Conservation (phyloP, 2,329 filamentous ascomycete species). For the Podosphaera xanthii region DNA sequence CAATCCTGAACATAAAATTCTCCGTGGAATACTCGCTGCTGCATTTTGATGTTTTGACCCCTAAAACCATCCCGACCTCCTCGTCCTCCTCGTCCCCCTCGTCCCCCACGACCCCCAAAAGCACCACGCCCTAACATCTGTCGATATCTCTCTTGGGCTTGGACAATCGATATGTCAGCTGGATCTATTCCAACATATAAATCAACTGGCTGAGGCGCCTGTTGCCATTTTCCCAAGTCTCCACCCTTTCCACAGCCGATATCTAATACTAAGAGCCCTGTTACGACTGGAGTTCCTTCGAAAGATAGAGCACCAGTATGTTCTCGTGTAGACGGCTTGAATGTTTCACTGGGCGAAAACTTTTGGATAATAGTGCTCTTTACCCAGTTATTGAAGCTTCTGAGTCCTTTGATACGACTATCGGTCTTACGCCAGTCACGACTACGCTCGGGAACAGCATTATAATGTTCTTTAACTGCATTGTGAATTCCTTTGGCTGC, state of each 20-base stretch:
- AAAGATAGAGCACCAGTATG: slow-evolving; percentile 19
- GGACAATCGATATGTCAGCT: slow-evolving; percentile 74
- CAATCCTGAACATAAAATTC: slow-evolving; percentile 85
- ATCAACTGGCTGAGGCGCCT: slow-evolving; percentile 72
- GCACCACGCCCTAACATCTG: slow-evolving; percentile 41
- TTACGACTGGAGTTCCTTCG: slow-evolving; percentile 14
- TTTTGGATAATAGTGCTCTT: slow-evolving; percentile 96
- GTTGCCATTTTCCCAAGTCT: slow-evolving; percentile 88
- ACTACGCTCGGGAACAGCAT: slow-evolving; percentile 78
- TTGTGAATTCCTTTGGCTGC: slow-evolving; percentile 43
- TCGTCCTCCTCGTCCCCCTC: slow-evolving; percentile 24
- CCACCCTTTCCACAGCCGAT: slow-evolving; percentile 94
- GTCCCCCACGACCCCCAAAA: neutral
- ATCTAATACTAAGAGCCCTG: slow-evolving; percentile 63
- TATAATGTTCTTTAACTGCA: slow-evolving; percentile 84
- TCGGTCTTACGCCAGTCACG: slow-evolving; percentile 88
- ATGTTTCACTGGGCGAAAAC: slow-evolving; percentile 65
- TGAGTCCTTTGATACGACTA: slow-evolving; percentile 80
- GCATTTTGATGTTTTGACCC: slow-evolving; percentile 23
- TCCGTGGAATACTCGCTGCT: slow-evolving; percentile 49
- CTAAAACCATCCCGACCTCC: slow-evolving; percentile 29
- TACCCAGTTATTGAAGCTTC: slow-evolving; percentile 96
- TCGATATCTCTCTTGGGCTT: slow-evolving; percentile 66
- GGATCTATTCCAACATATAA: slow-evolving; percentile 90
- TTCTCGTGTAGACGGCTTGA: slow-evolving; percentile 35